Evolutionary conservation across 345 rosid genomes (phyloP).

Genomic region (Eucalyptus caleyi): DNA sequence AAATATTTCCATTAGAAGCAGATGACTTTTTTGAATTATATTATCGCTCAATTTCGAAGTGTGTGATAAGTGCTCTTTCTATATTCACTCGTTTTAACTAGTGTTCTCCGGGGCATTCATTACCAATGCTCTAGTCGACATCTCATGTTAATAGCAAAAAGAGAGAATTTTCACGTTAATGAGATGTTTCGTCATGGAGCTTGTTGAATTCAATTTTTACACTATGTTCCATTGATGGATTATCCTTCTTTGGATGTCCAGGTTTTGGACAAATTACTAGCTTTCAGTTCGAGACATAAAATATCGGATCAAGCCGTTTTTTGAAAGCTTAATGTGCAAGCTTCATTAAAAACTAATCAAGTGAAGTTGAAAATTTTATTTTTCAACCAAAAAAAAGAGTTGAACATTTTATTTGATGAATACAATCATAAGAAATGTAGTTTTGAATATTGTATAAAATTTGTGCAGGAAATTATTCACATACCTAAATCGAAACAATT

Average conservation of each 20-base stretch:
- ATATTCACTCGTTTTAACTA: background rate
- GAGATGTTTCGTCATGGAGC: background rate
- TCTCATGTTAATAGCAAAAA: background rate
- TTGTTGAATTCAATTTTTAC: background rate
- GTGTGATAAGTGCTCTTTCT: background rate
- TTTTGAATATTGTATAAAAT: background rate
- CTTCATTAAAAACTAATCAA: background rate
- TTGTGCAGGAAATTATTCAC: background rate
- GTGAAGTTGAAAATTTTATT: no score
- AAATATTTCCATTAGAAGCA: background rate
- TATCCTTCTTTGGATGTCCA: background rate
- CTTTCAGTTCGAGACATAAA: background rate
- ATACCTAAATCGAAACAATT: background rate
- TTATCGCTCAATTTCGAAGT: background rate
- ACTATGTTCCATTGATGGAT: background rate
- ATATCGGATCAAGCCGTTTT: background rate
- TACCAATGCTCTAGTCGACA: accelerated
- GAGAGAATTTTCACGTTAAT: background rate
- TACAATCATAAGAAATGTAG: background rate
- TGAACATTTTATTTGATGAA: background rate
- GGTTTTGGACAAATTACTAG: background rate
- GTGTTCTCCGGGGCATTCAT: background rate
- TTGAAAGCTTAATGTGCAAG: background rate
- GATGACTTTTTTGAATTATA: background rate
- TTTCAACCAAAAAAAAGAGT: background rate